Evolutionary conservation across 176 grass and related monocot genomes (phyloP).

Genomic region (Otatea glauca): DNA sequence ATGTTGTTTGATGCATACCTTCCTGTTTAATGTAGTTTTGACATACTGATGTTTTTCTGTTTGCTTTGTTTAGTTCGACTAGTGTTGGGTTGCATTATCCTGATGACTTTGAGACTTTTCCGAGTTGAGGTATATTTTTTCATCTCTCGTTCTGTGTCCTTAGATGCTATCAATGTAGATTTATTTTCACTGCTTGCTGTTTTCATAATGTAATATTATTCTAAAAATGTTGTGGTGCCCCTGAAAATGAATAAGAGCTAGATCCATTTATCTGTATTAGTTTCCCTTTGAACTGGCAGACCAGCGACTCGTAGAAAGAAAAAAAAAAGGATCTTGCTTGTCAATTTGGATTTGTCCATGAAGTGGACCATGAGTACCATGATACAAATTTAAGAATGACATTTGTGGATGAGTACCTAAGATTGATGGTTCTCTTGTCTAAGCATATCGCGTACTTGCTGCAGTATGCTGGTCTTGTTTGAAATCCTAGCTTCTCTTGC

Average conservation of each 20-base stretch:
- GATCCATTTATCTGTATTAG: constrained; percentile 6
- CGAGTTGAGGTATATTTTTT: constrained; percentile 73
- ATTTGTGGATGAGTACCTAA: constrained; percentile 11
- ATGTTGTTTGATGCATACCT: constrained; percentile 36
- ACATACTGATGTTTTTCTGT: constrained; percentile 26
- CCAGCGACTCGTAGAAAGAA: not conserved
- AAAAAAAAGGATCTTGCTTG: not conserved
- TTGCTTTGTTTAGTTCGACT: constrained; percentile 67
- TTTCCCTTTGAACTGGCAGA: not conserved
- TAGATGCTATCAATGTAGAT: constrained; percentile 11
- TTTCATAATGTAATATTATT: constrained; percentile 10
- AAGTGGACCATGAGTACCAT: not conserved
- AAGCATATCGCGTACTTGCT: not conserved
- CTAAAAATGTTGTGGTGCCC: not conserved
- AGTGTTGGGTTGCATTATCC: constrained; percentile 61
- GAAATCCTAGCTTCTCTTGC: not conserved
- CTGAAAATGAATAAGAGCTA: constrained; percentile 12
- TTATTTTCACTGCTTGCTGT: not conserved
- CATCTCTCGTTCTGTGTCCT: constrained; percentile 17
- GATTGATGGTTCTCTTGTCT: constrained; percentile 8
- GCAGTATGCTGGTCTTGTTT: not conserved
- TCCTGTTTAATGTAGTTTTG: constrained; percentile 36
- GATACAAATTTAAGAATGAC: not conserved
- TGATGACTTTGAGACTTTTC: constrained; percentile 72
- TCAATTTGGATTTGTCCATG: constrained; percentile 1